These are phyloP conservation scores for Nematodospora anomalae DNA, from an alignment of 1,139 yeast species.

Conservation along the genomic window DNA sequence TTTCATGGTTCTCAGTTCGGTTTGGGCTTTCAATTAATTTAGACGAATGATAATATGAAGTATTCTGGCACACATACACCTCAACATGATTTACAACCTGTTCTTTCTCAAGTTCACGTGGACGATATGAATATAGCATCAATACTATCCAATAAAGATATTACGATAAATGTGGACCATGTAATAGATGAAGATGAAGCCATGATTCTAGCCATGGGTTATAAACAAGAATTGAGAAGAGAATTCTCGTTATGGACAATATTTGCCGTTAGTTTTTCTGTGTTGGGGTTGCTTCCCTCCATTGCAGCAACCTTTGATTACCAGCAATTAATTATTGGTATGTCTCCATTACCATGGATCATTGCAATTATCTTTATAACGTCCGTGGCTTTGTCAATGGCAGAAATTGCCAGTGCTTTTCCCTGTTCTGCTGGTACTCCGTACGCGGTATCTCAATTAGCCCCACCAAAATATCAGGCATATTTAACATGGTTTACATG, in stretches of 20 bases:
- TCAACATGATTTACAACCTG: conserved; percentile 26
- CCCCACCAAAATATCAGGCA: conserved; percentile 55
- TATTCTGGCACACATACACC: conserved; percentile 11
- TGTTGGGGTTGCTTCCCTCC: conserved; percentile 70
- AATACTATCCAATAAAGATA: conserved; percentile 40
- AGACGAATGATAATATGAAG: conserved; percentile 9
- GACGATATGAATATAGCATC: conserved; percentile 41
- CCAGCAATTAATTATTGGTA: conserved; percentile 53
- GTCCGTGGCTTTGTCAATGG: conserved; percentile 50
- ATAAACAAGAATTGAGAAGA: conserved; percentile 71
- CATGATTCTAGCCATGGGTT: conserved; percentile 62
- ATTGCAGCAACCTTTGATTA: conserved; percentile 59
- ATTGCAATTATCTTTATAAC: conserved; percentile 51
- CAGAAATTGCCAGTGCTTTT: conserved; percentile 48
- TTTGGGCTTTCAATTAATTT: too few species aligned
- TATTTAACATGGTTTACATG: conserved; percentile 60
- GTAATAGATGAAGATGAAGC: conserved; percentile 54
- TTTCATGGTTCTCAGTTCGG: too few species aligned
- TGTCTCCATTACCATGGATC: conserved; percentile 56
- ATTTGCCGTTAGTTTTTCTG: conserved; percentile 70
- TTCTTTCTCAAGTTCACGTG: conserved; percentile 39
- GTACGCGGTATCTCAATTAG: conserved; percentile 50
- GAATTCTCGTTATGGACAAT: conserved; percentile 64
- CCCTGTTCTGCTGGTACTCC: conserved; percentile 54
- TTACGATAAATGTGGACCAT: conserved; percentile 47